These are phyloP conservation scores for Hondaea fermentalgiana DNA, from an alignment of 108 stramenopile species.

Conservation along the genomic window DNA sequence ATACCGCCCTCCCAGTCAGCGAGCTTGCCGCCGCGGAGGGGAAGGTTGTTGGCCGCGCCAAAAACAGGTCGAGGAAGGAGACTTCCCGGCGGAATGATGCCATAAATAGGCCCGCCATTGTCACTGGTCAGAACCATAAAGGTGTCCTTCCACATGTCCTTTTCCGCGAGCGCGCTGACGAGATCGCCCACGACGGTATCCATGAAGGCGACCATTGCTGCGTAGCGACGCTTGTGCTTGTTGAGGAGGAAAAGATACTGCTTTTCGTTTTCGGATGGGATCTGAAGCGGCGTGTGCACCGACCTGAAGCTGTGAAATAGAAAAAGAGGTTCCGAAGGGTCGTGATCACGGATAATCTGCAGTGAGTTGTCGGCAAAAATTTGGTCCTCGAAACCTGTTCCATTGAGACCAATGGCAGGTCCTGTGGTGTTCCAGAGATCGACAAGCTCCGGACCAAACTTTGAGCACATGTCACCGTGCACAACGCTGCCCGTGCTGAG, in stretches of 20 bases:
- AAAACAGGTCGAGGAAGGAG: not conserved
- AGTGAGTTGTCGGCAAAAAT: conserved; percentile 18
- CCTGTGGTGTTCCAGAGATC: conserved; percentile 28
- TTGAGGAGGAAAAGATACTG: not conserved
- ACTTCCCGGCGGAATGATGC: not conserved
- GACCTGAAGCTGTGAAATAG: not conserved
- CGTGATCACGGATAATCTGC: conserved; percentile 13
- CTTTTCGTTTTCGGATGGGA: not conserved
- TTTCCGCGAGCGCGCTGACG: not conserved
- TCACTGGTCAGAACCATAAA: conserved; percentile 4
- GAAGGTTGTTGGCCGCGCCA: conserved; percentile 1
- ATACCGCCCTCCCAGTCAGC: conserved; percentile 6
- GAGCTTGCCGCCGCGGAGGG: conserved; percentile 22
- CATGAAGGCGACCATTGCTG: conserved; percentile 7
- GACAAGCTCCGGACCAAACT: not conserved
- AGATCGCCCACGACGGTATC: not conserved
- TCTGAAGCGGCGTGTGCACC: conserved; percentile 19
- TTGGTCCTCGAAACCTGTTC: conserved; percentile 12
- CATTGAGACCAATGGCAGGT: conserved; percentile 18
- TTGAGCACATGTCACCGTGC: not conserved
- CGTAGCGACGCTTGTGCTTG: not conserved
- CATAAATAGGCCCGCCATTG: not conserved
- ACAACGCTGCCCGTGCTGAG: not conserved
- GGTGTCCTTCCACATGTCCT: conserved; percentile 10
- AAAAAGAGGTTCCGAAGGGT: not conserved